phyloP scores from a whole-genome alignment of 192 early-diverging fungal genomes.

The Diversispora epigaea region DNA sequence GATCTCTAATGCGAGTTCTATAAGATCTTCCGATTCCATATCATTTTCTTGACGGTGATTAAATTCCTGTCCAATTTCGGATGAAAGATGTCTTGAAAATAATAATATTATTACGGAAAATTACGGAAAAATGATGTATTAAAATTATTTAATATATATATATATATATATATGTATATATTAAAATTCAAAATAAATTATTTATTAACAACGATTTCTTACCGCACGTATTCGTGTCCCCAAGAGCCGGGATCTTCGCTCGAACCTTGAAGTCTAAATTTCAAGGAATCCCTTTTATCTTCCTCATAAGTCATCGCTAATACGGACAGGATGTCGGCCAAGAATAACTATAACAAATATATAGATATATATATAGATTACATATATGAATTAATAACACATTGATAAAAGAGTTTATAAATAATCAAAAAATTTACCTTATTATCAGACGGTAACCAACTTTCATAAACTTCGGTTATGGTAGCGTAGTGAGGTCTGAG shows the following conservation, averaged over 20 bases:
- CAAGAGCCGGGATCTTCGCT: conserved; percentile 79
- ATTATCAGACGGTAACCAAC: conserved; percentile 72
- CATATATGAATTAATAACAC: neutral
- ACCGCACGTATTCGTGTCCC: conserved; percentile 99
- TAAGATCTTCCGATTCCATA: conserved; percentile 60
- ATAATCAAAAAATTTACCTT: conserved; percentile 53
- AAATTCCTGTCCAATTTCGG: conserved; percentile 90
- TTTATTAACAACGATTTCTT: neutral
- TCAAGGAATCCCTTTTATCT: conserved; percentile 77
- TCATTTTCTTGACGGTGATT: conserved; percentile 58
- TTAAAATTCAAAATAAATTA: neutral
- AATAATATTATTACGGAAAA: neutral
- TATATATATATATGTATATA: no score
- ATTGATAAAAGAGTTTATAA: neutral
- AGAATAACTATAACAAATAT: conserved; percentile 58
- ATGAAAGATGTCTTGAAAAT: conserved; percentile 74
- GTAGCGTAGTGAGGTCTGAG: conserved; percentile 81
- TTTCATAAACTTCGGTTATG: conserved; percentile 65
- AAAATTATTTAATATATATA: no score
- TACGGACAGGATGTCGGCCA: conserved; percentile 96
- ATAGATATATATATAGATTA: neutral
- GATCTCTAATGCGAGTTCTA: conserved; percentile 76
- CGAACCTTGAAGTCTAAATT: conserved; percentile 85
- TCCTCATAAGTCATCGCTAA: conserved; percentile 97
- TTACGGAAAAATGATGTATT: neutral